phyloP scores from a whole-genome alignment of 768 basidiomycete genomes.

The Phaeotremella skinneri region DNA sequence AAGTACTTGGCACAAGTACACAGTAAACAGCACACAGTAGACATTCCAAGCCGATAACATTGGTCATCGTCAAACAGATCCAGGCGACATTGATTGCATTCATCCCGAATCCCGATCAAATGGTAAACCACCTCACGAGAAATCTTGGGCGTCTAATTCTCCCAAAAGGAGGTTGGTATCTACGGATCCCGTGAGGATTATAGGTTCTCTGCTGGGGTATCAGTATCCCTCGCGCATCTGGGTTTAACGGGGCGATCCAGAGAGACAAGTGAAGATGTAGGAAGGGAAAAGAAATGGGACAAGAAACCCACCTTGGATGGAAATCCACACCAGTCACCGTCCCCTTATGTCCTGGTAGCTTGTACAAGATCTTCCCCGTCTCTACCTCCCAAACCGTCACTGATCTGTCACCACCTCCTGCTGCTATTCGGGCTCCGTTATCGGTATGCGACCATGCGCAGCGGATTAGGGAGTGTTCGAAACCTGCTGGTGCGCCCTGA shows the following conservation, averaged over 20 bases:
- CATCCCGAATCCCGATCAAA: too few species aligned
- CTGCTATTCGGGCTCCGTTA: slow-evolving; percentile 52
- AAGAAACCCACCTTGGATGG: slow-evolving; percentile 84
- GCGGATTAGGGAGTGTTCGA: slow-evolving; percentile 79
- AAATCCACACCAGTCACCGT: slow-evolving; percentile 95
- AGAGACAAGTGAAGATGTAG: background rate
- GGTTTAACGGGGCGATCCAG: background rate
- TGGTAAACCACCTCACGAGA: slow-evolving; percentile 19
- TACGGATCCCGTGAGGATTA: slow-evolving; percentile 81
- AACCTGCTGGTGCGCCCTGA: slow-evolving; percentile 88
- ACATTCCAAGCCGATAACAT: too few species aligned
- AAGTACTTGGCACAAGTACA: too few species aligned
- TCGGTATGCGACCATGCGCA: slow-evolving; percentile 75
- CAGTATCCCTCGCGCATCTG: background rate
- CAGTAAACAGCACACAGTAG: too few species aligned
- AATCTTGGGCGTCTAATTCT: slow-evolving; percentile 65
- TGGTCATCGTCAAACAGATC: too few species aligned
- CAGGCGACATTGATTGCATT: too few species aligned
- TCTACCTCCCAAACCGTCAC: slow-evolving; percentile 54
- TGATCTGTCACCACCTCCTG: slow-evolving; percentile 54
- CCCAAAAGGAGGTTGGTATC: slow-evolving; percentile 89
- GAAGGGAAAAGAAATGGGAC: background rate
- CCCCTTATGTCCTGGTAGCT: slow-evolving; percentile 90
- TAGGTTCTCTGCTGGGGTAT: slow-evolving; percentile 55
- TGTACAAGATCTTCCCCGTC: slow-evolving; percentile 48